Base-by-base conservation (phyloP, 805 yeast genomes). In the Metschnikowia orientalis region DNA sequence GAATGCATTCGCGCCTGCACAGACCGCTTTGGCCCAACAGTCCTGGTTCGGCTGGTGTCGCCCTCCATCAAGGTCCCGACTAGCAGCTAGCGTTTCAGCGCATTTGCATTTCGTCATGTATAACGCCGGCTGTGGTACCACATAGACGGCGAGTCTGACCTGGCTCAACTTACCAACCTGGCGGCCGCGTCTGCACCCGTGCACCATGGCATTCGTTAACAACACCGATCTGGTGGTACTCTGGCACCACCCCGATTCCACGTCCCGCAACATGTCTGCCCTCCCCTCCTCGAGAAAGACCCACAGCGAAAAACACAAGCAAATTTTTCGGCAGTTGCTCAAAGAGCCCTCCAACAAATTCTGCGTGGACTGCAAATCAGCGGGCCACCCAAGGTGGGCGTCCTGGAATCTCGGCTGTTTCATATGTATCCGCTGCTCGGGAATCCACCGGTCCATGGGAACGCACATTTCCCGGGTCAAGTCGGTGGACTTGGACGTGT, bases 341-440 rank as follows among this genome's bases (percentile, higher is more conserved):
- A 78, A 76, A 38, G 95, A 87, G 48, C 78, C 79, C 1, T 77
- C 76, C 22, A 92, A 92, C 66, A 76, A 75, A 50, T 56, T 64
- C 26, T 90, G 98, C 58, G 95, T 89, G 2, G 98, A 90, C 59
- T 90, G 98, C 62, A 90, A 92, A 57, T 72, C 79, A 0, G 73
- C 90, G 9, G 73, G 81, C 21, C 95, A 90, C 58, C 98, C 98
- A 14, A 73, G 97, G 34, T 90, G 98, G 98, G 96, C 97, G 8
- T 81, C 94, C 12, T 90, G 97, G 96, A 88, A 82, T 48, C 59
- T 90, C 34, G 98, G 98, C 15, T 77, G 92, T 36, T 89, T 92
- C 51, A 74, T 90, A 25, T 90, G 98, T 59, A 90, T 90, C 44
- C 72, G 92, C 49, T 90, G 98, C 59, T 89, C 97, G 1, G 98